Conservation (phyloP, 2,329 filamentous ascomycete genomes). For the Mycosphaerella sp. region DNA sequence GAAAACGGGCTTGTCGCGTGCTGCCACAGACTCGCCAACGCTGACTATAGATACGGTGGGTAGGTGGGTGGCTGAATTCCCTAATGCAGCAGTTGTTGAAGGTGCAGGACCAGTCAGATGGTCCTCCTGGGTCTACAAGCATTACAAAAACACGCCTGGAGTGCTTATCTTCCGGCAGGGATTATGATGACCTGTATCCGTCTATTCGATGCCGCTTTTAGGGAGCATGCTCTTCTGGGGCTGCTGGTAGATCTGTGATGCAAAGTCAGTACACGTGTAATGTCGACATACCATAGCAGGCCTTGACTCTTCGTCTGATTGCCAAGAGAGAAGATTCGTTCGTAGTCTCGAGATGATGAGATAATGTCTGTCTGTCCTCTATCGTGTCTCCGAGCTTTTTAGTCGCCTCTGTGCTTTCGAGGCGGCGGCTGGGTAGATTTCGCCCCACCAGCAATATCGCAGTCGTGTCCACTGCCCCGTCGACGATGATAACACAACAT, state of each 20-base stretch:
- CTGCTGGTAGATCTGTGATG: too few species aligned
- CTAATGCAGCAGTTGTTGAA: not conserved
- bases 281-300: too few species aligned
- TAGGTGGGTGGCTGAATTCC: not conserved
- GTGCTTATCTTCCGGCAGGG: conserved; percentile 4
- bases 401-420: not conserved
- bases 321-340: too few species aligned
- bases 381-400: not conserved
- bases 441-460: not conserved
- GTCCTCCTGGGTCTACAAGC: not conserved
- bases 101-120: not conserved
- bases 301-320: too few species aligned
- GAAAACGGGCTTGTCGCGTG: too few species aligned
- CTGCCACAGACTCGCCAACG: not conserved
- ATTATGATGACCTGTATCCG: not conserved
- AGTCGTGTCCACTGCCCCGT: not conserved
- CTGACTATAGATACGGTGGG: not conserved
- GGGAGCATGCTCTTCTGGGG: not conserved
- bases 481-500: not conserved
- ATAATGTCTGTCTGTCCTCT: too few species aligned
- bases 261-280: too few species aligned
- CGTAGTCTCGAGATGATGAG: too few species aligned
- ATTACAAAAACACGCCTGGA: not conserved
- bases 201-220: not conserved
- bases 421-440: not conserved